Conservation (phyloP, 2,329 filamentous ascomycete genomes). For the Pestalotiopsis sp. region DNA sequence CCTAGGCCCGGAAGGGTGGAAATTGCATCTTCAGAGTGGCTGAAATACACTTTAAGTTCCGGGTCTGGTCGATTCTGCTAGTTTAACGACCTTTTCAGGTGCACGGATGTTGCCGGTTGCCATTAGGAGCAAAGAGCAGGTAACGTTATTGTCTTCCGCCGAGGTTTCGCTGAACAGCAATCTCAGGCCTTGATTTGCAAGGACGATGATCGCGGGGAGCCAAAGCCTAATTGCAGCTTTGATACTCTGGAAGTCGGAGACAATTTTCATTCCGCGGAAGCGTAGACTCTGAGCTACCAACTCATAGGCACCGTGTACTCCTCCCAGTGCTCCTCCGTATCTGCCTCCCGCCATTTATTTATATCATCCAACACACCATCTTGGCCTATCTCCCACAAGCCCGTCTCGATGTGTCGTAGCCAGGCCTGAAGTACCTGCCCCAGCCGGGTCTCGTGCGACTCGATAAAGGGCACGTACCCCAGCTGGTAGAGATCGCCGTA, state of each 20-base stretch:
- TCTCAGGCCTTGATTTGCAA: too few relatives aligned
- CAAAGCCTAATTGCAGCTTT: too few relatives aligned
- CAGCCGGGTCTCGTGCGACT: not conserved
- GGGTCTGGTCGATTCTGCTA: not conserved
- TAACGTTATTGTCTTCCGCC: too few relatives aligned
- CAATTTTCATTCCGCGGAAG: not conserved
- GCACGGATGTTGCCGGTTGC: not conserved
- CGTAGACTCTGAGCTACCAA: not conserved
- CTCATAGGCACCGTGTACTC: not conserved
- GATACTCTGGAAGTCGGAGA: not conserved
- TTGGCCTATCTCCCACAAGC: not conserved
- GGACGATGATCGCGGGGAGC: too few relatives aligned
- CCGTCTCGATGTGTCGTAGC: not conserved
- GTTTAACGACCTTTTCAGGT: not conserved
- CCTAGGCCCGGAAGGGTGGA: not conserved
- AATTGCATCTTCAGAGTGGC: not conserved
- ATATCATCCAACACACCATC: not conserved
- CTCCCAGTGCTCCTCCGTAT: not conserved
- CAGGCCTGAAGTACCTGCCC: not conserved
- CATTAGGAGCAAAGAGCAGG: not conserved
- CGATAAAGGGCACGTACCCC: not conserved
- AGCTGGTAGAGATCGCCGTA: not conserved
- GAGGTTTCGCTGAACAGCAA: too few relatives aligned
- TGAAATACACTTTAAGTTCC: not conserved
- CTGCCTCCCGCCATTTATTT: not conserved